Base-by-base conservation (phyloP, 345 rosid species). In the Firmiana major region DNA sequence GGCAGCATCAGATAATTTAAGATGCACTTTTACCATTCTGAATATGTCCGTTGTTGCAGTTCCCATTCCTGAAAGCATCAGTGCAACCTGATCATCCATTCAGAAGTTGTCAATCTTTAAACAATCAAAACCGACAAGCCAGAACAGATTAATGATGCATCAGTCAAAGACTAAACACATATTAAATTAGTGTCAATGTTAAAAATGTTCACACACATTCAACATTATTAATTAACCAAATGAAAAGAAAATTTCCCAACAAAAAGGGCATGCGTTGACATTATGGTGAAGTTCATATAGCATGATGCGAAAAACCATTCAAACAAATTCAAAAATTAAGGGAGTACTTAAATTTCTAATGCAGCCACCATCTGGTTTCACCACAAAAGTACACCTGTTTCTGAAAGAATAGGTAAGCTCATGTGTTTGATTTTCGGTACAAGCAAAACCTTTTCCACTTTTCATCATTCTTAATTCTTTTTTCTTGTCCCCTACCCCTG, bases 51-150 rank as follows among this genome's bases (percentile, higher is more conserved):
- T 64, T 3, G 89, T 82, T 63, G 83, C 89, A 48, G 94, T 81
- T 65, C 98, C 99, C 99, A 95, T 93, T 78, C 99, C 99, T 40
- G 99, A 88, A 79, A 95, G 99, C 99, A 95, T 93, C 71, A 95
- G 72, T 72, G 90, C 99, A 54, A 93, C 99, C 99, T 93, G 89
- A 73, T 78, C 80, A 86, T 73, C 63, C 80, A 82, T 82, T 64
- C 63, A 22, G 75, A 49, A 51, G n/a, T 7, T 7, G 6, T 46
- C n/a, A 51, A 51, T 6, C n/a, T 15, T 51, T 51, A 4, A 51
- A 19, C 53, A 48, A 48, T 48, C 53, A 12, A 48, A 34, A 21
- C n/a, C 26, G 2, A 62, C 55, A 60, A 45, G n/a, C 69, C 40
- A 43, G 21, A 45, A 43, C 24, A 74, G 22, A 17, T 74, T n/a